Conservation (phyloP, 805 yeast species). For the Kluyveromyces aestuarii region DNA sequence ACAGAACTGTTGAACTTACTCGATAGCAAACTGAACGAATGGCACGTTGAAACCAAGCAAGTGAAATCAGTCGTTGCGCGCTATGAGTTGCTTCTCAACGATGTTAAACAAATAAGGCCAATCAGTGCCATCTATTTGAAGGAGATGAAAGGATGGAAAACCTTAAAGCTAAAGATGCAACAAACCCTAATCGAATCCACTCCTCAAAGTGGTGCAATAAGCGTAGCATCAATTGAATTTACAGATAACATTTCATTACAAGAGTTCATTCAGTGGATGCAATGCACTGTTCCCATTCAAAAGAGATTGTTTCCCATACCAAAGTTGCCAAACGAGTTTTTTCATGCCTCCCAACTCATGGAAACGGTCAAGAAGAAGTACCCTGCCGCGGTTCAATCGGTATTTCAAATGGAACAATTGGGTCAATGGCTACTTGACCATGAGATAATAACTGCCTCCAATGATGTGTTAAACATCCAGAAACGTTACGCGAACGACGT, state of each 20-base stretch:
- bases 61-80: slow-evolving; percentile 2
- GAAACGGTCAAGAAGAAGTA: slow-evolving; percentile 16
- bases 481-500: slow-evolving; percentile 15
- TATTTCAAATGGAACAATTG: slow-evolving; percentile 24
- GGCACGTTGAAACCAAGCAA: slow-evolving; percentile 3
- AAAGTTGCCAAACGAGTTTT: slow-evolving; percentile 13
- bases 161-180: slow-evolving; percentile 4
- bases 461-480: slow-evolving; percentile 10
- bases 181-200: not conserved
- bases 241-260: not conserved
- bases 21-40: not conserved
- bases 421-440: slow-evolving; percentile 24
- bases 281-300: slow-evolving; percentile 10
- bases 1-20: not conserved
- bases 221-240: not conserved
- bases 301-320: slow-evolving; percentile 24
- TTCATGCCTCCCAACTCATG: slow-evolving; percentile 20
- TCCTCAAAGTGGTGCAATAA: not conserved
- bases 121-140: slow-evolving; percentile 6
- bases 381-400: slow-evolving; percentile 20
- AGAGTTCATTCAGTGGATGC: not conserved
- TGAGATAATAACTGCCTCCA: slow-evolving; percentile 22
- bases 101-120: slow-evolving; percentile 4
- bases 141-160: slow-evolving; percentile 8
- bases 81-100: slow-evolving; percentile 3